Base-by-base conservation (phyloP, 164 flowering plant species). In the Kingdonia uniflora region DNA sequence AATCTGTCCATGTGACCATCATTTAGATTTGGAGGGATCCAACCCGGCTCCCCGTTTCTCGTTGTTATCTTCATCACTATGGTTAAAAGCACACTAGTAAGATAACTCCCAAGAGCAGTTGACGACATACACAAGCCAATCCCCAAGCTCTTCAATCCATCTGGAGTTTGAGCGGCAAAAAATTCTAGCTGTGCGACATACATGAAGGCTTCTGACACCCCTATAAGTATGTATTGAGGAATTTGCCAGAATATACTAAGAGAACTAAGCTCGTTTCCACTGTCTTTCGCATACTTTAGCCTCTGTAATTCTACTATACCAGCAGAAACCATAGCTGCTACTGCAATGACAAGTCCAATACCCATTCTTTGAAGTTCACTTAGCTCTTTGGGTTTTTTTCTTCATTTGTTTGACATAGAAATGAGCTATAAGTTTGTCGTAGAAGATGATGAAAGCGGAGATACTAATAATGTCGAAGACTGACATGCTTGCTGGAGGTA, bases 121-220 rank as follows among this genome's bases (percentile, higher is more conserved):
- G 57, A 54, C 15, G 57, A 17, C 57, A 54, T 54, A 15, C 57
- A 41, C 23, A 54, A 41, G 10, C 45, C 46, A 26, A 42, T 40
- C 5, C 57, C 57, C 19, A 54, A 54, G 48, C 57, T 54, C 14
- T 54, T 87, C 78, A 84, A 11, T 29, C 86, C 86, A 46, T 80
- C 86, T 0, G 94, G 94, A 5, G 84, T 69, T 54, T 84, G 94
- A 6, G 60, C 73, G 29, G 79, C 74, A 69, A 84, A 84, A 68
- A 84, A 82, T 59, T 84, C 94, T 41, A 84, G 44, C 39, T 84
- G 92, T 5, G 84, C 87, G 0, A 84, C 85, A 43, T 81, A 79
- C 87, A 84, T 84, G 64, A 81, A 84, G 12, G 80, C 94, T 57
- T 84, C 94, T 0, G 94, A 84, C 0, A 85, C 88, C 50, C 94